Conservation (phyloP, 805 yeast species). For the Wickerhamomyces ciferrii region DNA sequence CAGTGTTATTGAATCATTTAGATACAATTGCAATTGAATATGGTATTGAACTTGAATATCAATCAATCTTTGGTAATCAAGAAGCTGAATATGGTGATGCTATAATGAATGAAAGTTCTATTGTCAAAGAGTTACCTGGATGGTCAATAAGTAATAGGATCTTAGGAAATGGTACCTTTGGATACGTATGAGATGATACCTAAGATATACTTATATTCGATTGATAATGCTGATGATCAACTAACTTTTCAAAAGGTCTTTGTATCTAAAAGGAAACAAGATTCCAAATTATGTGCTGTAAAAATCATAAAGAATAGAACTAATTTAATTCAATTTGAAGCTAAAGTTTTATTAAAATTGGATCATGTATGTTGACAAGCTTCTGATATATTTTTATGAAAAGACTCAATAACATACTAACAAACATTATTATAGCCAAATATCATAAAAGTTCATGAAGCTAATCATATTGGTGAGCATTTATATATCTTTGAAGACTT, state of each 20-base stretch:
- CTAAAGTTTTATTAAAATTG: slow-evolving; percentile 32
- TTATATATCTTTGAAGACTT: slow-evolving; percentile 44
- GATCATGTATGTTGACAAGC: slow-evolving; percentile 36
- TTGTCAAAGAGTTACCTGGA: slow-evolving; percentile 18
- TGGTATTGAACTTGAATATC: slow-evolving; percentile 20
- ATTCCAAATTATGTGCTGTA: slow-evolving; percentile 39
- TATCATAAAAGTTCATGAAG: slow-evolving; percentile 39
- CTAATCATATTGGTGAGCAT: slow-evolving; percentile 21
- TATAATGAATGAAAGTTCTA: slow-evolving; percentile 16
- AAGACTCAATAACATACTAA: too few relatives aligned
- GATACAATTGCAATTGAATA: slow-evolving; percentile 35
- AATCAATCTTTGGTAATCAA: slow-evolving; percentile 10
- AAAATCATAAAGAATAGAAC: slow-evolving; percentile 34
- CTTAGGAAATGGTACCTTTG: slow-evolving; percentile 56
- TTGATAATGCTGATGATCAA: too few relatives aligned
- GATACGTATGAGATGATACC: slow-evolving; percentile 33
- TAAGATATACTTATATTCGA: too few relatives aligned
- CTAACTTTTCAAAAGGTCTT: slow-evolving; percentile 21
- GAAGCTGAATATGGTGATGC: slow-evolving; percentile 8
- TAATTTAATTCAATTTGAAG: slow-evolving; percentile 33
- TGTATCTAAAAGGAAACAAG: slow-evolving; percentile 24
- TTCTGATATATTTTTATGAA: too few relatives aligned
- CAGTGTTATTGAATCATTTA: slow-evolving; percentile 28
- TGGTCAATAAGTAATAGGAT: slow-evolving; percentile 40
- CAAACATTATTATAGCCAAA: too few relatives aligned